Evolutionary conservation across 805 yeast genomes (phyloP).

Genomic region (Candida endomychidarum): DNA sequence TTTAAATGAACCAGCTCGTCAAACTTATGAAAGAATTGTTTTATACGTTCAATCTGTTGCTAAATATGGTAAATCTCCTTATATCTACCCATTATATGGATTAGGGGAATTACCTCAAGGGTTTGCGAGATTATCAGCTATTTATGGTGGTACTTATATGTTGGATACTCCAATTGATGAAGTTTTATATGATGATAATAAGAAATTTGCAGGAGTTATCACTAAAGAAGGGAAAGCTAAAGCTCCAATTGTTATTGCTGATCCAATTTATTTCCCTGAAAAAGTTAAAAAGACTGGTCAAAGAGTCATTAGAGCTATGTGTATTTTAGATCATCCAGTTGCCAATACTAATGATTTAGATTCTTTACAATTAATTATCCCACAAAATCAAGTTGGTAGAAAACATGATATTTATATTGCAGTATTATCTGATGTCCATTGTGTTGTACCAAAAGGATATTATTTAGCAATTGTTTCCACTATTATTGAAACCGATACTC

Average conservation of each 20-base stretch:
- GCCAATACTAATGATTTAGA: conserved; percentile 80
- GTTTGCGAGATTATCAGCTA: conserved; percentile 93
- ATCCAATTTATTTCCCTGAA: conserved; percentile 95
- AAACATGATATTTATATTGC: conserved; percentile 95
- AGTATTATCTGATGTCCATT: conserved; percentile 82
- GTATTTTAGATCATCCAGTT: conserved; percentile 86
- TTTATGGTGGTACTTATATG: conserved; percentile 98
- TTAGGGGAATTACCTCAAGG: conserved; percentile 99
- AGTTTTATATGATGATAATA: conserved; percentile 65
- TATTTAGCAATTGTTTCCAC: conserved; percentile 93
- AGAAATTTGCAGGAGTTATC: conserved; percentile 77
- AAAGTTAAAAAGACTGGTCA: conserved; percentile 71
- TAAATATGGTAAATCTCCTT: conserved; percentile 94
- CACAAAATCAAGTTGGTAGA: conserved; percentile 92
- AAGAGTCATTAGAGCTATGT: conserved; percentile 79
- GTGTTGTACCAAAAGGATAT: conserved; percentile 86
- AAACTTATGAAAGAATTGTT: conserved; percentile 80
- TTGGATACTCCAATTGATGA: conserved; percentile 94
- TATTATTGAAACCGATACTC: conserved; percentile 87
- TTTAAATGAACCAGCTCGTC: conserved; percentile 84
- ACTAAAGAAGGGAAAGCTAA: conserved; percentile 90
- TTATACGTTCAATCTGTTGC: conserved; percentile 89
- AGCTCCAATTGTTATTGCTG: conserved; percentile 94
- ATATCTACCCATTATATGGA: conserved; percentile 93
- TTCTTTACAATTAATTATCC: conserved; percentile 91